phyloP scores from a whole-genome alignment of 78 protist species.

The Ministeria vibrans region DNA sequence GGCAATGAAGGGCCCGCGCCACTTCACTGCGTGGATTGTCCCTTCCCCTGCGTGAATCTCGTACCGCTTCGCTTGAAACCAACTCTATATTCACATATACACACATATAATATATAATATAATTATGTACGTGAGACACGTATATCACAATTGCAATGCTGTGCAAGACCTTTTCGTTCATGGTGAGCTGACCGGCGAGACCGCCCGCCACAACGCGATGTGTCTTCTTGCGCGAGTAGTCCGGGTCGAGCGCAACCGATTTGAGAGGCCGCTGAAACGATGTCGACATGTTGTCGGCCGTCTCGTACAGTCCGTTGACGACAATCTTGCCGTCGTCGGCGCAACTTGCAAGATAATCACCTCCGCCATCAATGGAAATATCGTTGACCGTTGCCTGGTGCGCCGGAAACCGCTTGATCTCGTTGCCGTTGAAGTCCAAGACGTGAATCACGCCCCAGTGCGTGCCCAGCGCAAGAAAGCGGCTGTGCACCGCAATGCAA shows the following conservation, averaged over 20 bases:
- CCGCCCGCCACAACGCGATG: constrained; percentile 77
- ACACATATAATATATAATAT: not conserved
- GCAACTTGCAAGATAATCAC: constrained; percentile 83
- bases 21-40: constrained; percentile 55
- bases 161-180: constrained; percentile 46
- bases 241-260: constrained; percentile 77
- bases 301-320: not conserved
- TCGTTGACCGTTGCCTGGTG: constrained; percentile 62
- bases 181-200: constrained; percentile 59
- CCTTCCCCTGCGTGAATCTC: constrained; percentile 74
- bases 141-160: not conserved
- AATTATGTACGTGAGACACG: not conserved
- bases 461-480: constrained; percentile 9
- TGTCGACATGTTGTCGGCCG: not conserved
- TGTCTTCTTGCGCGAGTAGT: constrained; percentile 37
- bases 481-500: not conserved
- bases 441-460: not conserved
- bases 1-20: constrained; percentile 72
- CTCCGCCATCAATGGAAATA: constrained; percentile 57
- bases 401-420: not conserved
- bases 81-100: not conserved
- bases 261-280: constrained; percentile 43
- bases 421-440: not conserved
- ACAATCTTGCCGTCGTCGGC: constrained; percentile 69
- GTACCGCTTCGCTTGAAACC: constrained; percentile 25